A percentile compares a stretch with the other conserved stretches of the same genome.
phyloP scores from a whole-genome alignment of 129 eudicot species.

The Escallonia rubra region DNA sequence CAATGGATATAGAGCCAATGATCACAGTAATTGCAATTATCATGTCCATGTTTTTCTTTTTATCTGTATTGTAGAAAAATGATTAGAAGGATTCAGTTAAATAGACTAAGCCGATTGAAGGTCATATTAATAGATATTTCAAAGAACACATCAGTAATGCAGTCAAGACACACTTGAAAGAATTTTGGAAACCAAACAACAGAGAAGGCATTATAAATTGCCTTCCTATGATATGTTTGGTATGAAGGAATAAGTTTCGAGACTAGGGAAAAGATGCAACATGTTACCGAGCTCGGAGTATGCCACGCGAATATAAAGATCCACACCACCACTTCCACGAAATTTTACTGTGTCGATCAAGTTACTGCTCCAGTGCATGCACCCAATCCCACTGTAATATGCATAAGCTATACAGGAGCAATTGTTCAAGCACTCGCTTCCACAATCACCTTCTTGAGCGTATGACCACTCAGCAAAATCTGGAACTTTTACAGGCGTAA shows the following conservation, averaged over 20 bases:
- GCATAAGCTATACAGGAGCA: slow-evolving; percentile 32
- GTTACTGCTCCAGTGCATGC: slow-evolving; percentile 29
- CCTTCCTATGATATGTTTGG: background rate
- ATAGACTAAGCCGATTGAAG: background rate
- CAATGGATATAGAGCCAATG: slow-evolving; percentile 2
- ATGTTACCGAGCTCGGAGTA: slow-evolving; percentile 26
- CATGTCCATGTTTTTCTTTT: background rate
- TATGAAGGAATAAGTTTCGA: background rate
- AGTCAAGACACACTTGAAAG: background rate
- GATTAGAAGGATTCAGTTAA: background rate
- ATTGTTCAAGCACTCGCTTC: slow-evolving; percentile 26
- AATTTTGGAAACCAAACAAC: background rate
- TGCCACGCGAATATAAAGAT: slow-evolving; percentile 28
- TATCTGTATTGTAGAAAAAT: background rate
- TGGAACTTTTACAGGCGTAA: slow-evolving; percentile 9
- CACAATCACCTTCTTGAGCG: slow-evolving; percentile 15
- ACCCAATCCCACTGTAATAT: slow-evolving; percentile 19
- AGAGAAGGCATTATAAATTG: background rate
- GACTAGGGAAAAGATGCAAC: background rate
- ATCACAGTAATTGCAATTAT: background rate
- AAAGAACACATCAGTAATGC: background rate
- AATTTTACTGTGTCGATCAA: slow-evolving; percentile 26
- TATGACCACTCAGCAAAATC: slow-evolving; percentile 2
- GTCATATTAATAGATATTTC: background rate
- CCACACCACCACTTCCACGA: slow-evolving; percentile 11